Evolutionary conservation across 2,329 filamentous ascomycete species (phyloP), one percentile per base, ranked within the genome.

Genomic region (Didymella lethalis): DNA sequence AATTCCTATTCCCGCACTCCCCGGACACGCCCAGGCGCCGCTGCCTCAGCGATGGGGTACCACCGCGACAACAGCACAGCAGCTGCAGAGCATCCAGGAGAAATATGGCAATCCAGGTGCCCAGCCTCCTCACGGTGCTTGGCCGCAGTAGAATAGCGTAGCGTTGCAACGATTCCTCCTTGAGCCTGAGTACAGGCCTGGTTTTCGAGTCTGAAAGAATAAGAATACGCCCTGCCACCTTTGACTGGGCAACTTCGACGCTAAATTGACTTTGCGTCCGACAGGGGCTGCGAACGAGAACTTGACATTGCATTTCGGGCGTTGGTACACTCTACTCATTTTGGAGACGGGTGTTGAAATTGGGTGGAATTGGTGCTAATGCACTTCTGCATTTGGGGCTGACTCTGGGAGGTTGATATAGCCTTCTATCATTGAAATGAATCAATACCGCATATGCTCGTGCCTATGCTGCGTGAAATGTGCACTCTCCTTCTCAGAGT

Each of bases 31-130:
- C 14, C 49, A 54, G 28, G 52, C 23, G 18, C 26, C 40, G n/a
- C 34, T 57, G 29, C 48, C 69, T 23, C 68, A 70, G 54, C 64
- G 68, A 14, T 71, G 66, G 64, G 68, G 68, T 3, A 70, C 68
- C 2, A 67, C 68, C 10, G 59, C 67, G 18, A 70, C 63, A 16
- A 71, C 68, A 1, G 67, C 68, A n/a, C 67, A 69, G 57, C 71
- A 74, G 38, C 36, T 74, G 41, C 68, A 70, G 46, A 70, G 69
- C 44, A 74, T 74, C 34, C 70, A 74, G 32, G 71, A 71, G 38
- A 70, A 72, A 40, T 74, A 74, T 46, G 71, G 71, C 2, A 67
- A 66, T 11, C 59, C 48, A 14, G 60, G 58, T 10, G 31, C 55
- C 36, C 51, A 34, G 40, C 23, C 23, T 7, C 56, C 49, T 47